A percentile compares a stretch with the other conserved stretches of the same genome.
Conservation (phyloP, 768 basidiomycete genomes). For the Mycena olivaceomarginata region DNA sequence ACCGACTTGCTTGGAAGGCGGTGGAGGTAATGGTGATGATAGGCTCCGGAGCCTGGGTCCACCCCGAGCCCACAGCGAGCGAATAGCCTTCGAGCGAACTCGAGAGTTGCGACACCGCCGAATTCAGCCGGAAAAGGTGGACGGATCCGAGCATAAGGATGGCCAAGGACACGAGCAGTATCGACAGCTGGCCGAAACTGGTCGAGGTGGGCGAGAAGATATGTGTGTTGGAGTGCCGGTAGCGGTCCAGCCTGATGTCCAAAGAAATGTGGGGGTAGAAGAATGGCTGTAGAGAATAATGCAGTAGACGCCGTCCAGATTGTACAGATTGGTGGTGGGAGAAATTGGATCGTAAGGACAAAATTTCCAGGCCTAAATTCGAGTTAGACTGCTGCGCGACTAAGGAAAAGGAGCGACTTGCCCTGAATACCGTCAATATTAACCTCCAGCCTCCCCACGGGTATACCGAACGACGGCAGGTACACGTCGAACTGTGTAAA, state of each 20-base stretch:
- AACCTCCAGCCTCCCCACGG: constrained; percentile 81
- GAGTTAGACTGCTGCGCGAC: constrained; percentile 25
- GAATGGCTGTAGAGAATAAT: constrained; percentile 74
- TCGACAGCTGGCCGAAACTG: constrained; percentile 18
- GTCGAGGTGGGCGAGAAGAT: constrained; percentile 41
- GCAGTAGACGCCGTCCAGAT: constrained; percentile 69
- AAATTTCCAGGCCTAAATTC: constrained; percentile 63
- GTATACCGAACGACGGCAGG: constrained; percentile 84
- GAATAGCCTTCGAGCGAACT: constrained; percentile 52
- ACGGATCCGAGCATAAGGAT: constrained; percentile 36
- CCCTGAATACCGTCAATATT: constrained; percentile 72
- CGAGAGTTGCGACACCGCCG: constrained; percentile 44
- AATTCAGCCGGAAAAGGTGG: constrained; percentile 38
- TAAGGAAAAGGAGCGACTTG: constrained; percentile 54
- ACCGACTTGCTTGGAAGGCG: constrained; percentile 50
- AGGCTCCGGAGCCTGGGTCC: constrained; percentile 48
- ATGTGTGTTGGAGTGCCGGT: constrained; percentile 7
- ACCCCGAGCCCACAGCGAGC: constrained; percentile 45
- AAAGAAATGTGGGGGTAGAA: constrained; percentile 75
- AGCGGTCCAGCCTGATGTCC: constrained; percentile 48
- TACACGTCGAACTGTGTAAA: constrained; percentile 66
- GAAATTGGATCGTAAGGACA: constrained; percentile 73
- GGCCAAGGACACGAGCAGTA: constrained; percentile 33
- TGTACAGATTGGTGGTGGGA: constrained; percentile 65
- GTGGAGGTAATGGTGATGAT: constrained; percentile 66